Conservation (phyloP, 2,329 filamentous ascomycete genomes). For the Penicillium janthinellum region DNA sequence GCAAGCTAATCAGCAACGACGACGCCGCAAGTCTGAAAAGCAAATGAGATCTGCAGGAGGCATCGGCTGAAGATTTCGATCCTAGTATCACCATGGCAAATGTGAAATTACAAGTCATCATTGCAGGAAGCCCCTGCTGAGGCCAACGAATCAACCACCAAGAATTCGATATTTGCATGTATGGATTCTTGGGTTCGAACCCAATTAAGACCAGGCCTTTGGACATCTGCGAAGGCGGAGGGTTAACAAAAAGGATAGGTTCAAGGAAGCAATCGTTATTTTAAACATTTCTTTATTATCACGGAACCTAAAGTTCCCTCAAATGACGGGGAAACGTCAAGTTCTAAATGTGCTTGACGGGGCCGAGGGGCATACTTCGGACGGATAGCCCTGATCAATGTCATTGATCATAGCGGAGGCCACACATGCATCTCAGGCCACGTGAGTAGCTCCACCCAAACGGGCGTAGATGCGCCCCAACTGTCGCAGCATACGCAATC, state of each 20-base stretch:
- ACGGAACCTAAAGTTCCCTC: background rate
- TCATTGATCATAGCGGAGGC: too few species aligned
- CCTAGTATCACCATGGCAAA: background rate
- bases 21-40: background rate
- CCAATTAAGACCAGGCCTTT: background rate
- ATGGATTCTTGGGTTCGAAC: background rate
- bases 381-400: background rate
- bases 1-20: background rate
- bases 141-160: background rate
- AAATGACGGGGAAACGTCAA: background rate
- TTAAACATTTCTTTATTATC: background rate
- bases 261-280: background rate
- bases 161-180: background rate
- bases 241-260: background rate
- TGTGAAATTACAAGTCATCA: background rate
- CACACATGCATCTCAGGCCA: conserved; percentile 11
- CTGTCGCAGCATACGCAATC: conserved; percentile 24
- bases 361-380: background rate
- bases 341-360: background rate
- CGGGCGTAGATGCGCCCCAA: conserved; percentile 9
- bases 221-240: background rate
- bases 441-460: conserved; percentile 25
- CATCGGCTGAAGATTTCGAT: background rate
- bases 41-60: background rate
- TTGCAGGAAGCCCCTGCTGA: background rate